Evolutionary conservation across 2,329 filamentous ascomycete species (phyloP).

Genomic region (Akanthomyces muscarius): DNA sequence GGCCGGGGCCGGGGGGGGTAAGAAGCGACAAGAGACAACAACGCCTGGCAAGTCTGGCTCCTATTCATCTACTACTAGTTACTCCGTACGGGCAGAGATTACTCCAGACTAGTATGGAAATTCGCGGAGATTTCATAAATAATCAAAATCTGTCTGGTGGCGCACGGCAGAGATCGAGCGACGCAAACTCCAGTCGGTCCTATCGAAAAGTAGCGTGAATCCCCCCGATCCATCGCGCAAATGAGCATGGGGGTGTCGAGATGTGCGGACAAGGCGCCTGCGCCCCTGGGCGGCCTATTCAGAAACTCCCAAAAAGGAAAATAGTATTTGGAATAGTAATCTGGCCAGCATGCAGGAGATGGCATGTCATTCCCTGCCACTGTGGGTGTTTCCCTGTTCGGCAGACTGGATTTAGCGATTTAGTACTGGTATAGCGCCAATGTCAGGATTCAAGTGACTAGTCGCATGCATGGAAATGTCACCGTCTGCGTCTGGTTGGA

Average conservation of each 20-base stretch:
- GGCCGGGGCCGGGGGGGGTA: neutral
- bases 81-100: too few species aligned
- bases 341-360: too few species aligned
- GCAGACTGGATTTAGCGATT: too few species aligned
- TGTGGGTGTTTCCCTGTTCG: too few species aligned
- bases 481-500: neutral
- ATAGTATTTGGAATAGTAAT: neutral
- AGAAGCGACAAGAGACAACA: conserved; percentile 13
- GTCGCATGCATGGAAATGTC: conserved; percentile 2
- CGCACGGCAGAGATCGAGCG: neutral
- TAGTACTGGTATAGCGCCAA: neutral
- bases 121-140: neutral
- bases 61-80: neutral
- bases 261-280: too few species aligned
- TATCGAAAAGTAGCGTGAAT: neutral
- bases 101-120: neutral
- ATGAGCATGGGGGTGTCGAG: neutral
- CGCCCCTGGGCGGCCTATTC: too few species aligned
- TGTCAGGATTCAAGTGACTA: neutral
- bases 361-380: too few species aligned
- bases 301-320: neutral
- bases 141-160: neutral
- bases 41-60: neutral
- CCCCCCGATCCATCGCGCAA: neutral
- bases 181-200: neutral